Conservation (phyloP, 805 yeast species). For the Crinitomyces ghanaensis region DNA sequence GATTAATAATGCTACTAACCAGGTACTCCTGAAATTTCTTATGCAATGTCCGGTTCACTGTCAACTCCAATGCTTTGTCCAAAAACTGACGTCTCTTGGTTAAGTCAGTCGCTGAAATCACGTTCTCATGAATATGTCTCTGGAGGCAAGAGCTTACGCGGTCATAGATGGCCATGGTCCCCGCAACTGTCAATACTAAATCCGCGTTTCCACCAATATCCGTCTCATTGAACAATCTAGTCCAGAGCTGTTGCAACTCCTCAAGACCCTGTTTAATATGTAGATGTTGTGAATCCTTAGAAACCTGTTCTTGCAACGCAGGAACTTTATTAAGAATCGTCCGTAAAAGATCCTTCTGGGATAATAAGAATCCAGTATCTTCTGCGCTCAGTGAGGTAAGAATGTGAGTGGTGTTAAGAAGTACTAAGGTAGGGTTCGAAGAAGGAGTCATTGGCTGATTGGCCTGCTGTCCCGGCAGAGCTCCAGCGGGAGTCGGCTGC, state of each 20-base stretch:
- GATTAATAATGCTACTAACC: slow-evolving; percentile 51
- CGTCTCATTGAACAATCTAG: too few species aligned
- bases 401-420: slow-evolving; percentile 64
- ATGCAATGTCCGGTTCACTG: slow-evolving; percentile 34
- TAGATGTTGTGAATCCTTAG: too few species aligned
- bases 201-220: too few species aligned
- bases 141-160: slow-evolving; percentile 38
- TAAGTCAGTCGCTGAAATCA: slow-evolving; percentile 42
- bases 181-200: too few species aligned
- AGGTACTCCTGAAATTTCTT: slow-evolving; percentile 48
- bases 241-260: slow-evolving; percentile 45
- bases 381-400: slow-evolving; percentile 39
- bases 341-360: slow-evolving; percentile 34
- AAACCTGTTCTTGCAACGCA: too few species aligned
- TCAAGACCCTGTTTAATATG: slow-evolving; percentile 60
- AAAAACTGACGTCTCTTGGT: slow-evolving; percentile 41
- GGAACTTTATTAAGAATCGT: too few species aligned
- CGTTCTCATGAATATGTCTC: slow-evolving; percentile 43
- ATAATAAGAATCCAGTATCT: slow-evolving; percentile 46
- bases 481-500: too few species aligned
- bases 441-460: too few species aligned
- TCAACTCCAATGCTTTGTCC: slow-evolving; percentile 38
- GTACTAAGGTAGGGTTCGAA: too few species aligned
- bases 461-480: too few species aligned
- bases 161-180: too few species aligned